Conservation (phyloP, 1,284 basidiomycete genomes). For the Coniferiporia weirii region DNA sequence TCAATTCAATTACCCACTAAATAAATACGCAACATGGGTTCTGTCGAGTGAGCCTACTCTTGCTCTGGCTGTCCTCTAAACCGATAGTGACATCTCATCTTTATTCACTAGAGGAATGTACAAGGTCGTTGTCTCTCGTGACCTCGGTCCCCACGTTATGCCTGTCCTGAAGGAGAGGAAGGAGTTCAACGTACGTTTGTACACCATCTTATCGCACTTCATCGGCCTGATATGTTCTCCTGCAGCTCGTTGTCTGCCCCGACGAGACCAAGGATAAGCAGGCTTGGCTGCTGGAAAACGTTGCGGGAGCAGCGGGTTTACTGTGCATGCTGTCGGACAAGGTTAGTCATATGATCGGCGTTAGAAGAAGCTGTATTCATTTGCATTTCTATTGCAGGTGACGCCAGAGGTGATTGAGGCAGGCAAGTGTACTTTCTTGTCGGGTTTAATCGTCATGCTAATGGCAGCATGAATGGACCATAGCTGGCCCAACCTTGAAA, state of each 20-base stretch:
- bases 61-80: not conserved
- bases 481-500: slow-evolving; percentile 68
- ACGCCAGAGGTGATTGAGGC: slow-evolving; percentile 68
- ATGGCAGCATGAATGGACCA: not conserved
- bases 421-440: slow-evolving; percentile 41
- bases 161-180: slow-evolving; percentile 44
- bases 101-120: slow-evolving; percentile 8
- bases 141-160: slow-evolving; percentile 73
- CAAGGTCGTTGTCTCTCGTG: slow-evolving; percentile 64
- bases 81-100: not conserved
- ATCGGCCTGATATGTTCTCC: not conserved
- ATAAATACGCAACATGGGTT: slow-evolving; percentile 7
- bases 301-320: slow-evolving; percentile 58
- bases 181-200: slow-evolving; percentile 49
- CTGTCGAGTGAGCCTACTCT: slow-evolving; percentile 10
- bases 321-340: slow-evolving; percentile 73
- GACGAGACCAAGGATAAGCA: slow-evolving; percentile 61
- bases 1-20: not conserved
- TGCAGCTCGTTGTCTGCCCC: slow-evolving; percentile 65
- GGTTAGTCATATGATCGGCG: slow-evolving; percentile 31
- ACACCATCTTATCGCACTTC: not conserved
- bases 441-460: not conserved
- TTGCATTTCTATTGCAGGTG: slow-evolving; percentile 39
- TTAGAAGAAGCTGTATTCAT: not conserved
- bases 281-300: slow-evolving; percentile 76